Conservation (phyloP, 2,329 filamentous ascomycete genomes). For the Metarhizium anisopliae region DNA sequence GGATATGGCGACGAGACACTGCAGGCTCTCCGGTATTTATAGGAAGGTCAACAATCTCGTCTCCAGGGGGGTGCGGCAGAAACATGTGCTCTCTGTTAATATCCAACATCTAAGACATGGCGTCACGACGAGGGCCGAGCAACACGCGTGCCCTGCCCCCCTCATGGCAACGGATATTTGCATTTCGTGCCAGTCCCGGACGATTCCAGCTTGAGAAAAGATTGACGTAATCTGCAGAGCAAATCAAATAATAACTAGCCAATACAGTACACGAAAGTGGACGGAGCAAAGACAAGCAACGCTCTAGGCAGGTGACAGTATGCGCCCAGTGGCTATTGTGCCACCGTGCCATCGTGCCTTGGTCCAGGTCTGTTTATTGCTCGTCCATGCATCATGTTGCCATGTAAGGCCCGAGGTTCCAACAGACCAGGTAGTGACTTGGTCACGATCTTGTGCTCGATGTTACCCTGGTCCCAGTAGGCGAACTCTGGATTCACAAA, state of each 20-base stretch:
- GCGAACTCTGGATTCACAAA: not conserved
- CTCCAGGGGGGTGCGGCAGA: not conserved
- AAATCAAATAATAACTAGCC: not conserved
- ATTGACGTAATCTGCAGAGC: not conserved
- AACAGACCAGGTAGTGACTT: not conserved
- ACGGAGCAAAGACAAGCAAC: not conserved
- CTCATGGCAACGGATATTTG: not conserved
- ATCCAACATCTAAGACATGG: slow-evolving; percentile 6
- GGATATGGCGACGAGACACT: not conserved
- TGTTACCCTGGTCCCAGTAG: not conserved
- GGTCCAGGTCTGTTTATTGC: not conserved
- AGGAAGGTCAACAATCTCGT: not conserved
- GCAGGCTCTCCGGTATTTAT: not conserved
- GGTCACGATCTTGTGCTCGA: not conserved
- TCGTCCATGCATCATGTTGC: not conserved
- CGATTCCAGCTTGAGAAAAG: not conserved
- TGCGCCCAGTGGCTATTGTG: not conserved
- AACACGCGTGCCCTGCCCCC: not conserved
- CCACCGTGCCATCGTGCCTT: not conserved
- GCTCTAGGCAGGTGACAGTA: slow-evolving; percentile 7
- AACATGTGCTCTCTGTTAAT: not conserved
- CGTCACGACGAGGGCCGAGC: not conserved
- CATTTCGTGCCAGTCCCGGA: not conserved
- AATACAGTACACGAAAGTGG: not conserved
- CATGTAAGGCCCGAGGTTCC: not conserved